These are phyloP conservation scores for Millerozyma miso DNA, from an alignment of 805 yeast species.

Conservation along the genomic window DNA sequence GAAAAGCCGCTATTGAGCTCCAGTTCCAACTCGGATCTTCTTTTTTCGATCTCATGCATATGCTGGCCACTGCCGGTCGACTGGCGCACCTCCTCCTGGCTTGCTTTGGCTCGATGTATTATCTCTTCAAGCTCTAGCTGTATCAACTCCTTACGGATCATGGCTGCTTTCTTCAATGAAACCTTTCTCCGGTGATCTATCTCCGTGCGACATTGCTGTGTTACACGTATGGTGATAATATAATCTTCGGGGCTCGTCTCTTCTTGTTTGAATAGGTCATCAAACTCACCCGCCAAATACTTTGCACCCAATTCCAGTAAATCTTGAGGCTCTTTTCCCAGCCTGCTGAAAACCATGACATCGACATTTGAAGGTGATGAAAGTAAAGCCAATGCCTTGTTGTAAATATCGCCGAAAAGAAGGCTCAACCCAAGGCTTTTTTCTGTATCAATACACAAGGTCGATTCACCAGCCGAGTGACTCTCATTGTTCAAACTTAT, in stretches of 20 bases:
- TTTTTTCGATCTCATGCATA: not conserved
- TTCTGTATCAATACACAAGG: slow-evolving; percentile 10
- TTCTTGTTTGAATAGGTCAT: not conserved
- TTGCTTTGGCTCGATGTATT: slow-evolving; percentile 1
- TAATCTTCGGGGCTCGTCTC: not conserved
- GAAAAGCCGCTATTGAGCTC: not conserved
- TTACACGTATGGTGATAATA: slow-evolving; percentile 1
- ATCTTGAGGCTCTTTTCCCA: not conserved
- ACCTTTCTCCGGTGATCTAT: not conserved
- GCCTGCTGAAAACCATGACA: not conserved
- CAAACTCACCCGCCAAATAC: not conserved
- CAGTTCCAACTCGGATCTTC: not conserved
- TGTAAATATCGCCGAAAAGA: slow-evolving; percentile 15
- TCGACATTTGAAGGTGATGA: not conserved
- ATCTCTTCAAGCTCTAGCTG: slow-evolving; percentile 2
- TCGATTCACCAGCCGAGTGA: not conserved
- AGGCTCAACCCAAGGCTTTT: slow-evolving; percentile 14
- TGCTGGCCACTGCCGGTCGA: not conserved
- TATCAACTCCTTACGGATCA: not conserved
- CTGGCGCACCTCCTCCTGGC: not conserved
- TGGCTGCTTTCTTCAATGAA: not conserved
- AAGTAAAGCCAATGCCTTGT: slow-evolving; percentile 13
- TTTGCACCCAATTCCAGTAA: slow-evolving; percentile 1
- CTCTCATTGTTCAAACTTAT: not conserved
- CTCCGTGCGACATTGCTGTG: not conserved